These are phyloP conservation scores for Pseudocercospora musae DNA, from an alignment of 2,329 filamentous ascomycete genomes.

Conservation along the genomic window DNA sequence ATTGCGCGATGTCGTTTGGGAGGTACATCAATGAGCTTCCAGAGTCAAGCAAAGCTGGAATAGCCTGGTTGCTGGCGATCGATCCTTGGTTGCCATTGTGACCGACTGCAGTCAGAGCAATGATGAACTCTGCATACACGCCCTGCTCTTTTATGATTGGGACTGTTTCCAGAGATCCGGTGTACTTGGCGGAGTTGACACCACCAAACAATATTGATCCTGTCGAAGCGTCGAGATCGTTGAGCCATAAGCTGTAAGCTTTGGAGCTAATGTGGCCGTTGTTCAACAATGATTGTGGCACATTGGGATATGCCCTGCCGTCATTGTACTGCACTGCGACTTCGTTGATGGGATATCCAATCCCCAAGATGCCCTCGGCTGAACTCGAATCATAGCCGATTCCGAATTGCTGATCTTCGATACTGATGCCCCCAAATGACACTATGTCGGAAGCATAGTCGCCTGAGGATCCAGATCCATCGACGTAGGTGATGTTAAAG, in stretches of 20 bases:
- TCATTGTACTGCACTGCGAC: slow-evolving; percentile 61
- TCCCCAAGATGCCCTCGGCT: slow-evolving; percentile 71
- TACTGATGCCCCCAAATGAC: slow-evolving; percentile 52
- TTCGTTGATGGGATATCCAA: slow-evolving; percentile 79
- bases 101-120: slow-evolving; percentile 50
- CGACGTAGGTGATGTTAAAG: slow-evolving; percentile 87
- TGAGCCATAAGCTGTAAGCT: slow-evolving; percentile 67
- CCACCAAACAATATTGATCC: slow-evolving; percentile 77
- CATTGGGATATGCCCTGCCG: slow-evolving; percentile 52
- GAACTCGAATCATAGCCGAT: slow-evolving; percentile 63
- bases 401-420: slow-evolving; percentile 66
- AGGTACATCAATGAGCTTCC: slow-evolving; percentile 71
- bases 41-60: slow-evolving; percentile 63
- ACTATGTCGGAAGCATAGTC: slow-evolving; percentile 79
- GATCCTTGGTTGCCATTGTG: slow-evolving; percentile 42
- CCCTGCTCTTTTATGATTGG: slow-evolving; percentile 52
- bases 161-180: slow-evolving; percentile 60
- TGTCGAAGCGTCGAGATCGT: slow-evolving; percentile 57
- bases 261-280: slow-evolving; percentile 61
- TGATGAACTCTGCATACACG: slow-evolving; percentile 53
- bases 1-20: slow-evolving; percentile 56
- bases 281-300: slow-evolving; percentile 62
- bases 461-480: slow-evolving; percentile 71
- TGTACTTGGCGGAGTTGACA: slow-evolving; percentile 72
- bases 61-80: slow-evolving; percentile 42